Base-by-base conservation (phyloP, 805 yeast species). In the Ogataea paraovalis region DNA sequence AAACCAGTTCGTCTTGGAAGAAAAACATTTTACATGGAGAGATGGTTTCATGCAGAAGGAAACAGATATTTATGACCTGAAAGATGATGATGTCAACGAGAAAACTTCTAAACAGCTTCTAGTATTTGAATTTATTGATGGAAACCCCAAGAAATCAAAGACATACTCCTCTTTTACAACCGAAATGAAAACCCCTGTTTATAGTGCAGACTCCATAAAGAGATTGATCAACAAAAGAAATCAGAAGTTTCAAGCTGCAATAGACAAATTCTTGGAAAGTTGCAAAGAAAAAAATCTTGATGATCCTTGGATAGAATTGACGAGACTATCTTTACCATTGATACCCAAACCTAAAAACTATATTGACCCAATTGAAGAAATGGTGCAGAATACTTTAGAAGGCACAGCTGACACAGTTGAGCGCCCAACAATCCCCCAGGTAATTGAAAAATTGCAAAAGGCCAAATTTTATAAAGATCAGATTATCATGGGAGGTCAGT, bases 41-140 rank as follows among this genome's bases (percentile, higher is more conserved):
- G 75, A 74, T 42, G 86, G 85, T 2, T 82, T 70, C 43, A 71
- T 78, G 37, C 84, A 80, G 55, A 76, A 78, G 41, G 81, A 79
- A 37, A 66, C 69, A 10, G 85, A 79, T 58, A 69, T 78, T 37
- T 78, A 72, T 46, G 71, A 77, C 41, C 65, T 80, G 19, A 74
- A 78, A 39, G 68, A 66, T 3, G 58, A 51, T 14, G 66, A 63
- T 14, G 59, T 56, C 6, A 68, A 68, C 12, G 42, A 39, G 13
- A 62, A 62, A 13, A 60, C 57, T 4, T 62, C 71, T 0, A 71
- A 74, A 19, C 90, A 83, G 53, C 58, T 87, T 8, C 69, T 91
- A 23, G 71, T 87, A 1, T 85, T 91, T 59, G 91, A 85, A 53
- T 87, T 91, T 62, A 72, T 79, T 16, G 96, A 91, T 62, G 87